A percentile compares a stretch with the other conserved stretches of the same genome.
Evolutionary conservation across 2,329 filamentous ascomycete species (phyloP).

Genomic region (Alternaria rosae): DNA sequence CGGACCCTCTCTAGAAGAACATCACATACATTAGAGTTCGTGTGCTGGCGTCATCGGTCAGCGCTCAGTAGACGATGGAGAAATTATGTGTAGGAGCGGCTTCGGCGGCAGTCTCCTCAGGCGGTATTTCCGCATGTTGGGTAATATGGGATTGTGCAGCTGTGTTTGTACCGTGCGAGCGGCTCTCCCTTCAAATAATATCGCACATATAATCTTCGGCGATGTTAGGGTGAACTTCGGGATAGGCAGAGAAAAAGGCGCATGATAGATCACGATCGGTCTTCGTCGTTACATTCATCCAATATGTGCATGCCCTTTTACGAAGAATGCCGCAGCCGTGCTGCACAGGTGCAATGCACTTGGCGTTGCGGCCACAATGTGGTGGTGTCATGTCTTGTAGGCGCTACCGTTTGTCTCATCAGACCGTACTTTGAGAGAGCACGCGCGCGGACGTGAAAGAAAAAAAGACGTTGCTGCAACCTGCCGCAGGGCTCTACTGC

Average conservation of each 20-base stretch:
- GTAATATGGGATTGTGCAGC: background rate
- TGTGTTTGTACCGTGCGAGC: conserved; percentile 1
- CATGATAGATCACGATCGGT: conserved; percentile 17
- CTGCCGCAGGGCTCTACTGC: conserved; percentile 12
- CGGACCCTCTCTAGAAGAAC: background rate
- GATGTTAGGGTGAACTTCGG: conserved; percentile 7
- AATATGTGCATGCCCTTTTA: background rate
- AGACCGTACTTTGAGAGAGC: background rate
- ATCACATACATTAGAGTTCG: background rate
- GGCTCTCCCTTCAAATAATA: background rate
- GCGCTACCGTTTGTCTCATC: conserved; percentile 5
- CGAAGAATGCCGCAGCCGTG: background rate
- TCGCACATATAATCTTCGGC: background rate
- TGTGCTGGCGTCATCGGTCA: conserved; percentile 2
- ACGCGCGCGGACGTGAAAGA: conserved; percentile 2
- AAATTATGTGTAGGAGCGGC: conserved; percentile 1
- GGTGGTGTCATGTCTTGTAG: conserved; percentile 13
- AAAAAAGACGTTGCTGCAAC: conserved; percentile 5
- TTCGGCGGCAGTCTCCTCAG: background rate
- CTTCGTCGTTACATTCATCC: background rate
- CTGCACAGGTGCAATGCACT: background rate
- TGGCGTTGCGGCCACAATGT: background rate
- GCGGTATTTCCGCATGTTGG: background rate
- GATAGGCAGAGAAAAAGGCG: conserved; percentile 6
- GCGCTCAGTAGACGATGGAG: background rate